phyloP scores from a whole-genome alignment of 345 rosid species.

The Syzygium aqueum region DNA sequence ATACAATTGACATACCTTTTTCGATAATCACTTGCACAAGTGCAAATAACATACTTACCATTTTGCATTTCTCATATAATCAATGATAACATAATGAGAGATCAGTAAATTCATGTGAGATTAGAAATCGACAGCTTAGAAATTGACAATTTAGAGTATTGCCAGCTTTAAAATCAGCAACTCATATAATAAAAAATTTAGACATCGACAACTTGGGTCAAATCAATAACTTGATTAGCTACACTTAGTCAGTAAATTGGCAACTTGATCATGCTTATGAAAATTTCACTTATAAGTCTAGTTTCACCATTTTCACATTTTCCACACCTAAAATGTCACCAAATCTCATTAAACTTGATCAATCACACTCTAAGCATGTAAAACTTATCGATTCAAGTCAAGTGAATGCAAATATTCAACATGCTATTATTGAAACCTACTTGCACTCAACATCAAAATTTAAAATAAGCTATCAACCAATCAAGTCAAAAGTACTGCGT shows the following conservation, averaged over 20 bases:
- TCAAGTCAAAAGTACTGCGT: background rate
- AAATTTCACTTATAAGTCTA: background rate
- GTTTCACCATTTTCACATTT: background rate
- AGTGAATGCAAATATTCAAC: background rate
- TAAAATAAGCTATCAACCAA: background rate
- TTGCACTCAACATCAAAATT: background rate
- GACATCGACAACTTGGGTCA: background rate
- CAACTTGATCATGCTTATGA: background rate
- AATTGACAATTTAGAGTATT: no score
- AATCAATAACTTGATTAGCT: background rate
- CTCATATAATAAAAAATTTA: no score
- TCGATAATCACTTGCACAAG: background rate
- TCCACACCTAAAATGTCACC: background rate
- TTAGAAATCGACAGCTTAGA: background rate
- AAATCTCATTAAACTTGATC: background rate
- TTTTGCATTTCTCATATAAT: background rate
- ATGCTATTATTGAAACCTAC: background rate
- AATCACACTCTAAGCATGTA: background rate
- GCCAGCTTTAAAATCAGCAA: background rate
- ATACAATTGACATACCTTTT: background rate
- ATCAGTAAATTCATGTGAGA: background rate
- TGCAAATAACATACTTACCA: background rate
- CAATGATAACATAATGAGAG: background rate
- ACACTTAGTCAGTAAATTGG: background rate
- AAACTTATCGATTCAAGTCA: background rate